These are phyloP conservation scores for Aureobasidium leucospermi DNA, from an alignment of 2,329 filamentous ascomycete species.

Conservation along the genomic window DNA sequence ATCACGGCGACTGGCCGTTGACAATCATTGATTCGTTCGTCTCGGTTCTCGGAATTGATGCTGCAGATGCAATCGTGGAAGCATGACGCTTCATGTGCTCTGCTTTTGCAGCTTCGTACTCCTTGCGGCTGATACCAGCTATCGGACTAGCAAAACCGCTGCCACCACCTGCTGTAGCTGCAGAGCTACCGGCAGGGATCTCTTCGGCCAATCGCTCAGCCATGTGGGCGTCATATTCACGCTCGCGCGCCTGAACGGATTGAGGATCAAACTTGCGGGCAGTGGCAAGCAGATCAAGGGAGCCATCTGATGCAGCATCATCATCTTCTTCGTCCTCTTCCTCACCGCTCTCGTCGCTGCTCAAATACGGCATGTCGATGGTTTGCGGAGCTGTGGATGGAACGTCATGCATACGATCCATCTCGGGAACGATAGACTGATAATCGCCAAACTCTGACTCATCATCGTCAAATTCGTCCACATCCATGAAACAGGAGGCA, in stretches of 20 bases:
- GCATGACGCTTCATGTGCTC: not conserved
- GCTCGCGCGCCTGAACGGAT: constrained; percentile 33
- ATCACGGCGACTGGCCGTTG: constrained; percentile 12
- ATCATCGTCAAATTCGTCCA: constrained; percentile 30
- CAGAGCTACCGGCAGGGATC: constrained; percentile 42
- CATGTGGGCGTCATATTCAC: constrained; percentile 41
- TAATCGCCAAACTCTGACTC: constrained; percentile 29
- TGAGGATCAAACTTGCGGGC: constrained; percentile 38
- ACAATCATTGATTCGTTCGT: constrained; percentile 15
- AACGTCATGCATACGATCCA: constrained; percentile 18
- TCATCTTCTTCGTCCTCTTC: constrained; percentile 20
- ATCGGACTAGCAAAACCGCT: constrained; percentile 40
- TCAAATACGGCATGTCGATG: constrained; percentile 23
- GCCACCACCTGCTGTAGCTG: constrained; percentile 42
- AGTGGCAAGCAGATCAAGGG: constrained; percentile 39
- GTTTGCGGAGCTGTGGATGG: constrained; percentile 27
- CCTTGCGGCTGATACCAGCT: not conserved
- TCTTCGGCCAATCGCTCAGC: constrained; percentile 42
- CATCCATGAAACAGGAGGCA: constrained; percentile 34
- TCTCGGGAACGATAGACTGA: constrained; percentile 17
- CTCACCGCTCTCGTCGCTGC: constrained; percentile 21
- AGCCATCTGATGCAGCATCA: constrained; percentile 31
- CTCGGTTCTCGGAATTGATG: constrained; percentile 1
- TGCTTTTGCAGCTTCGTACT: not conserved
- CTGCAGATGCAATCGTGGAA: not conserved